phyloP scores from a whole-genome alignment of 2,329 filamentous ascomycete genomes.

The Botrytis fragariae region DNA sequence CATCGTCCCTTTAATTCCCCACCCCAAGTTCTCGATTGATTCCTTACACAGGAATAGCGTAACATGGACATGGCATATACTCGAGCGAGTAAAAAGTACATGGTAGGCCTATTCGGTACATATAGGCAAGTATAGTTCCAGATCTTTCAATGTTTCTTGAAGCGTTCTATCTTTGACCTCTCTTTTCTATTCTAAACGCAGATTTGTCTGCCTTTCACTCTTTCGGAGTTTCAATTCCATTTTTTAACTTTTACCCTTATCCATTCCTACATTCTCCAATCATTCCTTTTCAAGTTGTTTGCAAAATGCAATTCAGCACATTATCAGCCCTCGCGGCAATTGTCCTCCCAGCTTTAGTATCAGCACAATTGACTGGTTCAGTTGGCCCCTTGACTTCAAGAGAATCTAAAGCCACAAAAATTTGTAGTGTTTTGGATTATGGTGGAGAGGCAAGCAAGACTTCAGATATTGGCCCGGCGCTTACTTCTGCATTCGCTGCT shows the following conservation, averaged over 20 bases:
- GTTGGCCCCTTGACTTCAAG: conserved; percentile 47
- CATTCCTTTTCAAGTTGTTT: neutral
- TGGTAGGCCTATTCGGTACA: neutral
- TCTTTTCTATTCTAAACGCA: conserved; percentile 2
- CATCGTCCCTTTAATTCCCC: conserved; percentile 1
- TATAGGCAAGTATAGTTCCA: neutral
- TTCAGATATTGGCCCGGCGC: conserved; percentile 50
- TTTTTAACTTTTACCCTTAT: conserved; percentile 6
- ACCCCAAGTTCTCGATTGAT: neutral
- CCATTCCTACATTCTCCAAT: neutral
- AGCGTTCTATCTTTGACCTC: neutral
- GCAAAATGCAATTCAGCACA: conserved; percentile 25
- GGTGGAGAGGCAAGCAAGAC: conserved; percentile 50
- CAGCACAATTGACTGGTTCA: conserved; percentile 43
- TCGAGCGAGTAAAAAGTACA: neutral
- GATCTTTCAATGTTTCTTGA: neutral
- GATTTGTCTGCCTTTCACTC: conserved; percentile 16
- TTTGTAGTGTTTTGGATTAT: conserved; percentile 53
- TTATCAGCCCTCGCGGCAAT: conserved; percentile 22
- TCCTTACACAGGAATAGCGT: neutral
- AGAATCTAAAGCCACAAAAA: conserved; percentile 44
- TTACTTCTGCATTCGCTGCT: conserved; percentile 48
- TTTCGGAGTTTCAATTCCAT: neutral
- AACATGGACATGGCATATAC: neutral
- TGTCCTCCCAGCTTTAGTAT: conserved; percentile 30